These are phyloP conservation scores for Syncephalastrum monosporum DNA, from an alignment of 371 early-diverging fungal species.

Conservation along the genomic window DNA sequence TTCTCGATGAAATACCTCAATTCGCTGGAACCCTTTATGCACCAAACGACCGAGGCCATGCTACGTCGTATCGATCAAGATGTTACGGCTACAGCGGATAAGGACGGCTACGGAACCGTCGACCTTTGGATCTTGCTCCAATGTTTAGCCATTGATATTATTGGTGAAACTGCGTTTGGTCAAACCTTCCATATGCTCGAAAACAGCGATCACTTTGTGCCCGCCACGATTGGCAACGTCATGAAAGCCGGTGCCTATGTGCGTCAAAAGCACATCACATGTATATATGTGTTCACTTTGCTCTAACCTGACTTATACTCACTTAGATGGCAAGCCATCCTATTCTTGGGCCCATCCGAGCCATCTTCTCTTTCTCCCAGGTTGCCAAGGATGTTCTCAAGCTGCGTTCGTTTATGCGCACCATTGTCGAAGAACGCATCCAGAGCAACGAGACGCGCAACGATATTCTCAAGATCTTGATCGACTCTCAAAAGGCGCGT, in stretches of 20 bases:
- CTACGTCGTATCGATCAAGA: constrained; percentile 11
- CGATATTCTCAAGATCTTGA: constrained; percentile 35
- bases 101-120: constrained; percentile 10
- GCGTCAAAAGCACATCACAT: not conserved
- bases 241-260: not conserved
- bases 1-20: constrained; percentile 35
- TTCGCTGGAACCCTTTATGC: constrained; percentile 34
- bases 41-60: constrained; percentile 9
- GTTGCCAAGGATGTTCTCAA: not conserved
- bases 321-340: not conserved
- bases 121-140: constrained; percentile 34
- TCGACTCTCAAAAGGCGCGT: constrained; percentile 19
- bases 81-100: constrained; percentile 7
- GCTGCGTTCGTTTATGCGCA: constrained; percentile 21
- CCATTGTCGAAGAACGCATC: constrained; percentile 23
- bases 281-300: not conserved
- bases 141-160: constrained; percentile 39
- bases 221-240: constrained; percentile 4
- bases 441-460: constrained; percentile 16
- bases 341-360: not conserved
- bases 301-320: not conserved
- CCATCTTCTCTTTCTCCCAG: not conserved
- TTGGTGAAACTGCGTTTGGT: constrained; percentile 52
- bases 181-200: constrained; percentile 43
- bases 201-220: constrained; percentile 30